Base-by-base conservation (phyloP, 23 red algal species). In the Gracilaria domingensis region DNA sequence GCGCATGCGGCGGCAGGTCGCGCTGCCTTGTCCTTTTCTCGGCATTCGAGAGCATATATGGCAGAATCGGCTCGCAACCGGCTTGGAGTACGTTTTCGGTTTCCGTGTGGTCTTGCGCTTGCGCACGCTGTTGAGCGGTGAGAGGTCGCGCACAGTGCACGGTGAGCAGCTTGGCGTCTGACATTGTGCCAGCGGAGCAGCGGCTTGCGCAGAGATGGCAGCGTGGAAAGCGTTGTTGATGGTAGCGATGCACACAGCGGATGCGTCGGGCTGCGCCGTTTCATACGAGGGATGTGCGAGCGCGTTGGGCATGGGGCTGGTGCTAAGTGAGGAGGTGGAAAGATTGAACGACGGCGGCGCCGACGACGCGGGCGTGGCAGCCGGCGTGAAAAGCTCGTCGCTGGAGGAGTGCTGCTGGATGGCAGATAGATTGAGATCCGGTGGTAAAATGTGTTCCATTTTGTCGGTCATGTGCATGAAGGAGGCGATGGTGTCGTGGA, bases 41-140 rank as follows among this genome's bases (percentile, higher is more conserved):
- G 82, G 92, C 65, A 82, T 95, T 28, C 92, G 70, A n/a, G 74
- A 83, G 75, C 92, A 95, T 32, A 95, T 80, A 50, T 95, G 92
- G 53, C 92, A 95, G 77, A 95, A 95, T 33, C 92, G 92, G 18
- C 66, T 77, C 16, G 87, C 87, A 12, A 91, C 76, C 0, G 87
- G 87, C 56, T 80, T 81, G 12, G 87, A 91, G 44, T 91, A 91
- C 45, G 87, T 91, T 24, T 91, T 91, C 11, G 87, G 87, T 35
- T 91, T 91, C 2, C 87, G 87, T 0, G 58, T 54, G 16, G 75
- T 75, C 66, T 88, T 88, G 5, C 84, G 64, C 66, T 58, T 72
- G 9, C 54, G 79, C 12, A 42, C 36, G 26, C 45, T 23, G 36
- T 20, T 65, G 58, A 59, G 53, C 21, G 58, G 36, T 4, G 53